Conservation (phyloP, 2,329 filamentous ascomycete genomes). For the Neoascochyta sp. region DNA sequence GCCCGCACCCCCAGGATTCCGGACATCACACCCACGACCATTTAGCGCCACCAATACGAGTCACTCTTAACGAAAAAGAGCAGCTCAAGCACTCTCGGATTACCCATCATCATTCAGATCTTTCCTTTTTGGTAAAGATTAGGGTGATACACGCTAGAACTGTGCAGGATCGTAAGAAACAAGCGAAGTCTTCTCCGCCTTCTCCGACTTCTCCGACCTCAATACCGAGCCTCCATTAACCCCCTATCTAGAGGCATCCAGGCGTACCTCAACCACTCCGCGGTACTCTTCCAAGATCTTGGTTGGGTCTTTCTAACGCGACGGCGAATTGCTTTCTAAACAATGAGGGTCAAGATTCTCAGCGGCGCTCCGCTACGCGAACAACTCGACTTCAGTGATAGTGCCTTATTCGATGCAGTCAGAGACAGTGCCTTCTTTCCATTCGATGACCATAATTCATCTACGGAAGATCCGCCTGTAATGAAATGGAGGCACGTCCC, state of each 20-base stretch:
- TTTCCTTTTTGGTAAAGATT: too few species aligned
- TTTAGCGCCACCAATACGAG: too few species aligned
- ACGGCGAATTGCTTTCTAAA: constrained; percentile 2
- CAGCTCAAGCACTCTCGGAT: too few species aligned
- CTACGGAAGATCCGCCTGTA: constrained; percentile 1
- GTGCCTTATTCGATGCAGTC: constrained; percentile 50
- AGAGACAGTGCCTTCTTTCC: constrained; percentile 42
- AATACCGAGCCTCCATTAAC: constrained; percentile 1
- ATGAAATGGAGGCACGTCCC: constrained; percentile 32
- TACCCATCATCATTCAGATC: too few species aligned
- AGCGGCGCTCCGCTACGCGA: constrained; percentile 59
- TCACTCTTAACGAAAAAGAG: too few species aligned
- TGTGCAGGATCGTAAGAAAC: too few species aligned
- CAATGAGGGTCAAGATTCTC: constrained; percentile 48
- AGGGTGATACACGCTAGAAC: too few species aligned
- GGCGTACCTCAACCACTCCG: too few species aligned
- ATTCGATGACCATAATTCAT: not conserved
- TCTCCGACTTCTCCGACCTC: constrained; percentile 7
- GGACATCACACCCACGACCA: too few species aligned
- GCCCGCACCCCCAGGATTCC: too few species aligned
- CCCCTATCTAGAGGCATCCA: not conserved
- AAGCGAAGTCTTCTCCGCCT: too few species aligned
- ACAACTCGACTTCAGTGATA: constrained; percentile 54
- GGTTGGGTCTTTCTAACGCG: constrained; percentile 1
- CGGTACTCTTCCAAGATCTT: too few species aligned